phyloP scores from a whole-genome alignment of 192 early-diverging fungal genomes.

The Chytriomyces hyalinus region DNA sequence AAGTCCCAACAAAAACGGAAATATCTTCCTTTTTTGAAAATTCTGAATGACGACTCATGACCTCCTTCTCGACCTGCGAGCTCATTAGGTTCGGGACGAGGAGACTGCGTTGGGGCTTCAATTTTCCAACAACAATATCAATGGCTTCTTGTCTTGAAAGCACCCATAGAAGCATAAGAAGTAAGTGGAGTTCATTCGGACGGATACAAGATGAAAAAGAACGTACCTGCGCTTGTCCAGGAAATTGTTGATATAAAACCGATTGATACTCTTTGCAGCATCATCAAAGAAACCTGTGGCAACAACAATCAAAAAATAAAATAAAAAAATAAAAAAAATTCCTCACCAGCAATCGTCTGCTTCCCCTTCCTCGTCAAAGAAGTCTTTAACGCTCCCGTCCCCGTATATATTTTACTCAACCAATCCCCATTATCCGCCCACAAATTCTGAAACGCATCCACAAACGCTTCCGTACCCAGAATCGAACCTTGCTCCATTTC shows the following conservation, averaged over 20 bases:
- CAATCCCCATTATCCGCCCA: conserved; percentile 88
- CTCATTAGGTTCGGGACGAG: conserved; percentile 50
- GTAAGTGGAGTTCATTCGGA: background rate
- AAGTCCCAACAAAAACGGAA: conserved; percentile 81
- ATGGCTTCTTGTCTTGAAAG: conserved; percentile 84
- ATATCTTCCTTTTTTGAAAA: conserved; percentile 66
- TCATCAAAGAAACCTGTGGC: conserved; percentile 79
- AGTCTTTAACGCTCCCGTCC: conserved; percentile 94
- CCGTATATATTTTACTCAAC: conserved; percentile 91
- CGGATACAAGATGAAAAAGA: background rate
- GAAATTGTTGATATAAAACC: conserved; percentile 95
- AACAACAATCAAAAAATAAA: too few species aligned
- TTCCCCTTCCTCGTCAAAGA: conserved; percentile 90
- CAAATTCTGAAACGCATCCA: conserved; percentile 45
- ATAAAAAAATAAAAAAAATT: too few species aligned
- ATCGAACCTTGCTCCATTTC: conserved; percentile 7
- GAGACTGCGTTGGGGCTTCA: conserved; percentile 27
- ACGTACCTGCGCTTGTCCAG: conserved; percentile 76
- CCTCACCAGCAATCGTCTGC: conserved; percentile 67
- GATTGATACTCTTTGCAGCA: conserved; percentile 88
- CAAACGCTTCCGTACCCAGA: conserved; percentile 42
- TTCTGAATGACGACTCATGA: conserved; percentile 42
- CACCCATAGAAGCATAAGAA: background rate
- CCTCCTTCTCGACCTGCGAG: conserved; percentile 42
- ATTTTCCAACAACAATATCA: conserved; percentile 78